phyloP scores from a whole-genome alignment of 225 moss, liverwort and hornwort species.

The Straminergon stramineum region DNA sequence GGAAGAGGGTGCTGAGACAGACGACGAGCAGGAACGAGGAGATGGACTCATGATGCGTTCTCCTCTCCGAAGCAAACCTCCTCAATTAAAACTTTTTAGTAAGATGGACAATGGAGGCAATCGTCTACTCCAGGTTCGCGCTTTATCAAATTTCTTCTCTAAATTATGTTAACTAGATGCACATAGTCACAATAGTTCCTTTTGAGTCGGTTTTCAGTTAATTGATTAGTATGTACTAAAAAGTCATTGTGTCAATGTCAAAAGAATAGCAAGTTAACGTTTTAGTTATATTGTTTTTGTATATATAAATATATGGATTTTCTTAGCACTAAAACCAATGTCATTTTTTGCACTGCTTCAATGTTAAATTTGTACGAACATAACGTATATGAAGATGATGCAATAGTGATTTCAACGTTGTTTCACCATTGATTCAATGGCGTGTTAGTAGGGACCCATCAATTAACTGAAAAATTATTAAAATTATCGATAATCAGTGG shows the following conservation, averaged over 20 bases:
- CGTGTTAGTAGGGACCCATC: no score
- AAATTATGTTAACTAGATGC: neutral
- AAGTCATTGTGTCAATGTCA: neutral
- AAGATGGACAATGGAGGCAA: constrained; percentile 49
- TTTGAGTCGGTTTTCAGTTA: neutral
- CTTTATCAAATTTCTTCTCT: neutral
- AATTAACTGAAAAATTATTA: no score
- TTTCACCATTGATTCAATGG: neutral
- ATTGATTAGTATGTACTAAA: neutral
- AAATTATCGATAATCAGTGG: neutral
- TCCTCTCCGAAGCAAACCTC: constrained; percentile 23
- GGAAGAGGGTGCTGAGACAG: constrained; percentile 45
- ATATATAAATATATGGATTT: neutral
- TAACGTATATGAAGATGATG: neutral
- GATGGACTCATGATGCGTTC: constrained; percentile 36
- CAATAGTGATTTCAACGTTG: neutral
- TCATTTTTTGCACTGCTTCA: neutral
- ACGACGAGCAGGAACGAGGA: constrained; percentile 43
- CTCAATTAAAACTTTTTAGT: constrained; percentile 43
- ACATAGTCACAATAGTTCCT: neutral
- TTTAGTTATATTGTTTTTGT: neutral
- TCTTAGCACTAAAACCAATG: neutral
- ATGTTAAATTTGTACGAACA: neutral
- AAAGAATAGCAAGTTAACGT: neutral
- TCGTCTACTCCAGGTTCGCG: constrained; percentile 47